Evolutionary conservation across 1,139 yeast genomes (phyloP), one percentile per base, ranked within the genome.

Genomic region (Eremothecium gossypii): DNA sequence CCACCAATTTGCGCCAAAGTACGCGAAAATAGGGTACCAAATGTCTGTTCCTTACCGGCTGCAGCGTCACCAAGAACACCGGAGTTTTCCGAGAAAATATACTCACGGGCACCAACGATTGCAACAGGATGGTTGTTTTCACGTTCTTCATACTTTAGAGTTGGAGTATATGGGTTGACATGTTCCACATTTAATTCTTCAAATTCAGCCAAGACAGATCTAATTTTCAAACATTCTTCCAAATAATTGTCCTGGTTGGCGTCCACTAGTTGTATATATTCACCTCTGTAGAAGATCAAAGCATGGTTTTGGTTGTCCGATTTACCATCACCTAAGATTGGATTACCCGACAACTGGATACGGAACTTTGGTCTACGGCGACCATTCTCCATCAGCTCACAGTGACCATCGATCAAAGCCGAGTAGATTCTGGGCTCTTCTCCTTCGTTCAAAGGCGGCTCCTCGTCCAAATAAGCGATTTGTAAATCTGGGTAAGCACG

Each of bases 51-150:
- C 73, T 91, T 91, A 78, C 97, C 98, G 53, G 98, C 98, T 58
- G 98, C 98, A 66, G 91, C 94, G 69, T 91, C 98, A 81, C 98
- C 98, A 56, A 91, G 76, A 60, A 91, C 85, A 83, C 98, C 98
- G 53, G 95, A 83, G 72, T 89, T 91, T 69, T 91, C 98, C 49
- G 96, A 86, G 83, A 91, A 91, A 70, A 91, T 91, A 70, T 91
- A 91, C 71, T 91, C 98, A 74, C 98, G 83, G 44, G 98, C 97
- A 79, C 98, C 98, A 58, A 91, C 86, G 64, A 91, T 89, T 45
- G 98, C 98, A 58, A 91, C 98, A 29, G 98, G 98, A 58, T 78
- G 76, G 56, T 67, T 71, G 44, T 67, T 64, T 32, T 61, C 58
- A 50, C 65, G 67, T 41, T 68, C 69, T 47, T 70, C 70, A 55